These are phyloP conservation scores for Calycina marina DNA, from an alignment of 2,329 filamentous ascomycete species.

Conservation along the genomic window DNA sequence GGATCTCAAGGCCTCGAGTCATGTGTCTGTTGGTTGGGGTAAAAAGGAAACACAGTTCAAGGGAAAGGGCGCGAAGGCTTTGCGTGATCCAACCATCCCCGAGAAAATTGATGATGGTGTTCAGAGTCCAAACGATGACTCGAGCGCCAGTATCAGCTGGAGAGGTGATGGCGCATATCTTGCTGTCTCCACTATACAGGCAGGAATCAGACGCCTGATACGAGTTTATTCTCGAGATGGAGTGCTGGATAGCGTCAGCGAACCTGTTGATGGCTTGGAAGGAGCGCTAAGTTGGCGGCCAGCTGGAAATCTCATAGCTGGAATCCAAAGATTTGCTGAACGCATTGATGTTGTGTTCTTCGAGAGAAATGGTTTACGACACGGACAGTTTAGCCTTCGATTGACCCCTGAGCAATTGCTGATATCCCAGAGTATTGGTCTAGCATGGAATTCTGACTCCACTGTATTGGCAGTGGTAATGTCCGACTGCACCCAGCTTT, in stretches of 20 bases:
- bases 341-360: constrained; percentile 84
- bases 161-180: constrained; percentile 86
- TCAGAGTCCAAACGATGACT: constrained; percentile 61
- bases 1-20: constrained; percentile 75
- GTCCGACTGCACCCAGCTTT: constrained; percentile 66
- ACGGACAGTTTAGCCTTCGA: constrained; percentile 81
- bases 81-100: constrained; percentile 87
- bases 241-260: constrained; percentile 79
- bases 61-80: constrained; percentile 70
- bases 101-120: constrained; percentile 78
- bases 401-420: constrained; percentile 43
- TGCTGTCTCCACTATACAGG: constrained; percentile 68
- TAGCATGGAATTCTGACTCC: constrained; percentile 88
- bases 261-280: constrained; percentile 88
- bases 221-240: constrained; percentile 86
- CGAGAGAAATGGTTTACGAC: constrained; percentile 91
- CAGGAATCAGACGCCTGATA: constrained; percentile 58
- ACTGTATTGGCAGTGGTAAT: constrained; percentile 75
- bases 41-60: constrained; percentile 98
- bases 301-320: constrained; percentile 78
- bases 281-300: constrained; percentile 81
- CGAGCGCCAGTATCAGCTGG: constrained; percentile 67
- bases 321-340: constrained; percentile 57
- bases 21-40: constrained; percentile 95
- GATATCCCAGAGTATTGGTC: constrained; percentile 40